Percentiles rank a stretch among this genome's conserved stretches.
These are phyloP conservation scores for Xylaria venustula DNA, from an alignment of 495 filamentous ascomycete genomes.

Conservation along the genomic window DNA sequence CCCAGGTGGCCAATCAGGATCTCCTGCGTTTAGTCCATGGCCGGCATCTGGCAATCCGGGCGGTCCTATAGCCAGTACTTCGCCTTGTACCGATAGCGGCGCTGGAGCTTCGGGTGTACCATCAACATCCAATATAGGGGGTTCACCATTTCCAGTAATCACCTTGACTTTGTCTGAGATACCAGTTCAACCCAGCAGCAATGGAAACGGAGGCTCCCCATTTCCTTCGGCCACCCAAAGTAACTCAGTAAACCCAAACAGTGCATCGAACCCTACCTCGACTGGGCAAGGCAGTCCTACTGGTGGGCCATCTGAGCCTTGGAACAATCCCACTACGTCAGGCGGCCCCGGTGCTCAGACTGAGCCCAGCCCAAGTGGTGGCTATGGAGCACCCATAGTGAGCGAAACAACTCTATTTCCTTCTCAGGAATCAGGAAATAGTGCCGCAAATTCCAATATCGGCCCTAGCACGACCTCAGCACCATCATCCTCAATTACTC, in stretches of 20 bases:
- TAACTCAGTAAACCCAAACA: not conserved
- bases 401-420: conserved; percentile 13
- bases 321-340: not conserved
- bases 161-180: conserved; percentile 6
- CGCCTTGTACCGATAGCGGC: not conserved
- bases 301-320: not conserved
- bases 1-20: conserved; percentile 4
- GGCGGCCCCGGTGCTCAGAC: not conserved
- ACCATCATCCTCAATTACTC: conserved; percentile 15
- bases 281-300: not conserved
- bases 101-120: not conserved
- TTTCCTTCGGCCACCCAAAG: not conserved
- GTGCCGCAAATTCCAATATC: conserved; percentile 13
- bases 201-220: not conserved
- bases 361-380: conserved; percentile 2
- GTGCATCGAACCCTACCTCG: not conserved
- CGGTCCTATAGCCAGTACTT: conserved; percentile 11
- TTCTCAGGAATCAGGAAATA: conserved; percentile 11
- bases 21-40: not conserved
- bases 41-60: conserved; percentile 6
- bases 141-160: conserved; percentile 10
- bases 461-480: not conserved
- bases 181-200: not conserved
- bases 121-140: not conserved
- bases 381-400: conserved; percentile 2